Base-by-base conservation (phyloP, 208 protist species). In the Crithidia fasciculata region DNA sequence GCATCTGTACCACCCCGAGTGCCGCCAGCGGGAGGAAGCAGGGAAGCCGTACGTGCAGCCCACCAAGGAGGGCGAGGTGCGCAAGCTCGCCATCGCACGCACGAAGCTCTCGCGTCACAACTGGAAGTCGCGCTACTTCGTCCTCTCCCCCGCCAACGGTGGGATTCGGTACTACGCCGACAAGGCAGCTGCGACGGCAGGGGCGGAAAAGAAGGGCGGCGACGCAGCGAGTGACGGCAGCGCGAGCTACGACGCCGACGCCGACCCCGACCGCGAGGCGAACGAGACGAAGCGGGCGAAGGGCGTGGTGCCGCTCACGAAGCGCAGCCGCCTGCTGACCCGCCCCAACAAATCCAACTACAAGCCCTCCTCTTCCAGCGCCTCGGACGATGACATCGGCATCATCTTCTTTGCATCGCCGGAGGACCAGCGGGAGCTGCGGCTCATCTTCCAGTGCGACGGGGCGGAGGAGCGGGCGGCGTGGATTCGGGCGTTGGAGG, bases 91-190 rank as follows among this genome's bases (percentile, higher is more conserved):
- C 15, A 86, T 88, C 50, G 80, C 74, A 5, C 80, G 84, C 36
- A 79, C 71, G 41, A 85, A 74, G 70, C 43, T 87, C 10, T 78
- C 79, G 50, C 69, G 69, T n/a, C 65, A 85, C 47, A 83, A 89
- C 73, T 84, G 81, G 81, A 86, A 84, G 81, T 68, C 59, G 60
- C 76, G 81, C 28, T 86, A 70, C 72, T 89, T 89, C 49, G 65
- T 83, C 5, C 69, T 86, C 1, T 69, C 57, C 54, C 72, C 80
- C 3, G 62, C 69, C 12, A 57, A 72, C 37, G 69, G 63, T 13
- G 78, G 80, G 12, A 78, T 84, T 41, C 71, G 75, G 41, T 88
- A 84, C 74, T 88, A 83, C 61, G 69, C 47, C 8, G 43, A 71
- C 49, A 78, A 74, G 60, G 75, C 83, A 2, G 18, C 61, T 4